Evolutionary conservation across 352 stramenopile species (phyloP).

Genomic region (Globisporangium acanthophoron): DNA sequence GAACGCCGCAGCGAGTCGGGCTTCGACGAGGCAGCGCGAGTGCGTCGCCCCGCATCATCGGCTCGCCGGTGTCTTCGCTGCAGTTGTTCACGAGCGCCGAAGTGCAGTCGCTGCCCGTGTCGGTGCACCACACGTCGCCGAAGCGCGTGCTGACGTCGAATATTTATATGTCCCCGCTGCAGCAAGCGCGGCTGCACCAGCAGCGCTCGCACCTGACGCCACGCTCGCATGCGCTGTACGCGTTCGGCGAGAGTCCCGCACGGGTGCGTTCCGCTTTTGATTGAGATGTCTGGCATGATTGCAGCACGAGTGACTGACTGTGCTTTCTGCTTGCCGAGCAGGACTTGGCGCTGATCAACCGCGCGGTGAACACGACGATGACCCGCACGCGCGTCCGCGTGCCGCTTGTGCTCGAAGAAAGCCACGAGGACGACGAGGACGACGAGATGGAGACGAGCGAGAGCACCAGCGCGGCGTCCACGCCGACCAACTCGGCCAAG

Average conservation of each 20-base stretch:
- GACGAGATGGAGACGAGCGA: conserved; percentile 18
- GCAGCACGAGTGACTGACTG: no score
- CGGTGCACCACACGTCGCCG: conserved; percentile 71
- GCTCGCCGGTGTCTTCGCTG: conserved; percentile 38
- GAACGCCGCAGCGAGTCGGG: conserved; percentile 31
- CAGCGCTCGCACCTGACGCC: conserved; percentile 65
- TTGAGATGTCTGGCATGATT: background rate
- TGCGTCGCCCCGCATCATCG: conserved; percentile 33
- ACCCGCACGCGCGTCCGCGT: conserved; percentile 12
- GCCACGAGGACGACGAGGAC: conserved; percentile 9
- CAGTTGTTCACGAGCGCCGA: conserved; percentile 67
- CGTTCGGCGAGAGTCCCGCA: conserved; percentile 81
- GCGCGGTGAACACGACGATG: conserved; percentile 51
- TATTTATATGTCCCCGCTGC: conserved; percentile 82
- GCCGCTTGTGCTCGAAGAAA: conserved; percentile 11
- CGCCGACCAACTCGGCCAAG: conserved; percentile 16
- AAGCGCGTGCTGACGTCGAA: conserved; percentile 78
- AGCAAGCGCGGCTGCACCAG: conserved; percentile 67
- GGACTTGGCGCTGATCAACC: conserved; percentile 73
- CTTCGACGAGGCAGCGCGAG: background rate
- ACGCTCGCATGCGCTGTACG: conserved; percentile 77
- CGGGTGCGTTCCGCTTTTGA: conserved; percentile 35
- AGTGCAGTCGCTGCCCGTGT: conserved; percentile 73
- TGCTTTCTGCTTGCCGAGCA: conserved; percentile 4
- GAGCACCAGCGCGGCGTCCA: conserved; percentile 20